A percentile compares a stretch with the other conserved stretches of the same genome.
phyloP scores from a whole-genome alignment of 2,329 filamentous ascomycete genomes.

The Cercospora nicotianae region DNA sequence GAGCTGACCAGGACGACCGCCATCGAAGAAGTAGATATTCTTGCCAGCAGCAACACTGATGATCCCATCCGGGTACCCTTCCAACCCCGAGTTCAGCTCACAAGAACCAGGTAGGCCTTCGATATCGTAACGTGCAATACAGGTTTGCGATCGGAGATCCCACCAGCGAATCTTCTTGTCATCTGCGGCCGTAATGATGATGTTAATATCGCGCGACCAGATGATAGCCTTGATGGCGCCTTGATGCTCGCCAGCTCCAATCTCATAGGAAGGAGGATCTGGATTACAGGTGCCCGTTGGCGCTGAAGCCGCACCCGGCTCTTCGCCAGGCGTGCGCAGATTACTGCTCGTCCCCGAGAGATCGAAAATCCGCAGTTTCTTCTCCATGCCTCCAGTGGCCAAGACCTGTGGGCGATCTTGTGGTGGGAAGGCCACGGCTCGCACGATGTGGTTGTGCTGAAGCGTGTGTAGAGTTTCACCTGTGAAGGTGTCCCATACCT shows the following conservation, averaged over 20 bases:
- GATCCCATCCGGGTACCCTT: conserved; percentile 64
- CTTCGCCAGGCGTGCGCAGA: conserved; percentile 18
- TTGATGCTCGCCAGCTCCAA: conserved; percentile 78
- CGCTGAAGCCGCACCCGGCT: conserved; percentile 13
- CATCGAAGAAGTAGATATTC: conserved; percentile 88
- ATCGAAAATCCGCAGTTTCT: conserved; percentile 93
- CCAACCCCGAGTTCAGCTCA: conserved; percentile 74
- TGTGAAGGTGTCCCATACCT: conserved; percentile 95
- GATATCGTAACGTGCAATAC: conserved; percentile 73
- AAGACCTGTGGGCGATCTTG: conserved; percentile 70
- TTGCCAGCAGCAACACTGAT: conserved; percentile 93
- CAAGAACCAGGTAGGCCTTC: conserved; percentile 88
- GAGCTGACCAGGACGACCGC: conserved; percentile 63
- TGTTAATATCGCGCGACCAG: conserved; percentile 78
- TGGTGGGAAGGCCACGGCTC: conserved; percentile 77
- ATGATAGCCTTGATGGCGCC: conserved; percentile 95
- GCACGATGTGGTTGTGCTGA: conserved; percentile 92
- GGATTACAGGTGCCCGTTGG: conserved; percentile 9
- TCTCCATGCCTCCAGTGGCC: conserved; percentile 92
- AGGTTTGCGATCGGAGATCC: conserved; percentile 74
- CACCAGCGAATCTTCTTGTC: conserved; percentile 95
- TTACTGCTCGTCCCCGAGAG: conserved; percentile 59
- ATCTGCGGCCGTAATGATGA: conserved; percentile 84
- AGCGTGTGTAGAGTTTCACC: conserved; percentile 86
- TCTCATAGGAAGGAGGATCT: conserved; percentile 68